phyloP scores from a whole-genome alignment of 257 asterid genomes.

The Solanum clarkiae region DNA sequence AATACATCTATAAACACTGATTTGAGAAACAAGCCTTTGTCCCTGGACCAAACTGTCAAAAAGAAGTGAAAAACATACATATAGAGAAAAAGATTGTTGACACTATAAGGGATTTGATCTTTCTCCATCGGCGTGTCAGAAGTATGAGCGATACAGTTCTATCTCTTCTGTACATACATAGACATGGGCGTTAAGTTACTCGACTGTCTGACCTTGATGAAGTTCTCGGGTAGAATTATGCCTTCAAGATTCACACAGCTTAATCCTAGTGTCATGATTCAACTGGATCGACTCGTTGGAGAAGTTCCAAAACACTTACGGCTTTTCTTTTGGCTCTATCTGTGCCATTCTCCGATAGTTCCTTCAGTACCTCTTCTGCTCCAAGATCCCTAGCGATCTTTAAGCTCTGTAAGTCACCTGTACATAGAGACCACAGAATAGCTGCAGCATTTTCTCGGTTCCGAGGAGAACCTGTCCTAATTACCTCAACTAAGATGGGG shows the following conservation, averaged over 20 bases:
- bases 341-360: conserved; percentile 69
- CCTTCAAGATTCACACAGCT: not conserved
- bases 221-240: not conserved
- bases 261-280: conserved; percentile 17
- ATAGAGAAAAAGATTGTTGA: not conserved
- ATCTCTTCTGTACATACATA: not conserved
- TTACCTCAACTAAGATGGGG: conserved; percentile 53
- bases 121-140: not conserved
- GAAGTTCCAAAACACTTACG: conserved; percentile 60
- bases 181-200: not conserved
- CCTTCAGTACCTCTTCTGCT: conserved; percentile 74
- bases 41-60: not conserved
- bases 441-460: conserved; percentile 88
- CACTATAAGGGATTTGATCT: not conserved
- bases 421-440: conserved; percentile 68
- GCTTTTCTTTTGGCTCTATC: conserved; percentile 96
- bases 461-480: conserved; percentile 75
- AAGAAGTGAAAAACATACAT: not conserved
- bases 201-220: not conserved
- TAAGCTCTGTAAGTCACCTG: conserved; percentile 37
- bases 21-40: not conserved
- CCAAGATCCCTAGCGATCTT: conserved; percentile 61
- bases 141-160: not conserved
- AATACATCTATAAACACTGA: not conserved
- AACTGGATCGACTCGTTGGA: conserved; percentile 40